Conservation (phyloP, 2,329 filamentous ascomycete species). For the Colletotrichum australisinense region DNA sequence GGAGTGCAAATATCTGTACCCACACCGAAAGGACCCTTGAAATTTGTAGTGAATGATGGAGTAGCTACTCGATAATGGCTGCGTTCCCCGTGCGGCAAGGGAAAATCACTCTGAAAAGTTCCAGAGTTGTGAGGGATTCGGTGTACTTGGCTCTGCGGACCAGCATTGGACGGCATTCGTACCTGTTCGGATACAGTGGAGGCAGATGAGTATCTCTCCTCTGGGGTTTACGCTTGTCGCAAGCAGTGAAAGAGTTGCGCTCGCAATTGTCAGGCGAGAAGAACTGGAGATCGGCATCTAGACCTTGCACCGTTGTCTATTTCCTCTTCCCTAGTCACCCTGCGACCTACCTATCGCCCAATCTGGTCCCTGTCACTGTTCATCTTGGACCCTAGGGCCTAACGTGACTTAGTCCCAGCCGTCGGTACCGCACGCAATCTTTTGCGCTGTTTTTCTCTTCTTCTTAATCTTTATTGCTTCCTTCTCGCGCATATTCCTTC, state of each 20-base stretch:
- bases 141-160: not conserved
- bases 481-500: not conserved
- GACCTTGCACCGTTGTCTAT: slow-evolving; percentile 11
- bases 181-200: not conserved
- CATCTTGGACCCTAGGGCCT: not conserved
- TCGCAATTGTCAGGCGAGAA: slow-evolving; percentile 19
- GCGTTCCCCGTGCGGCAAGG: not conserved
- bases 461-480: not conserved
- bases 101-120: not conserved
- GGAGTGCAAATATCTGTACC: no score
- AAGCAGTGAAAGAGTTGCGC: not conserved
- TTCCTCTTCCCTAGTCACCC: slow-evolving; percentile 9
- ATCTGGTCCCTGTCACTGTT: not conserved
- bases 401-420: not conserved
- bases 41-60: not conserved
- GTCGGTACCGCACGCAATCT: slow-evolving; percentile 7
- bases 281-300: slow-evolving; percentile 31
- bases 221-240: not conserved
- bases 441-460: slow-evolving; percentile 9
- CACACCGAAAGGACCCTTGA: not conserved
- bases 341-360: not conserved
- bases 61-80: not conserved
- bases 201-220: not conserved
- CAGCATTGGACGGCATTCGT: not conserved
- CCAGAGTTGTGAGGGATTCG: not conserved